Conservation (phyloP, 2,329 filamentous ascomycete species). For the Pestalotiopsis fici region DNA sequence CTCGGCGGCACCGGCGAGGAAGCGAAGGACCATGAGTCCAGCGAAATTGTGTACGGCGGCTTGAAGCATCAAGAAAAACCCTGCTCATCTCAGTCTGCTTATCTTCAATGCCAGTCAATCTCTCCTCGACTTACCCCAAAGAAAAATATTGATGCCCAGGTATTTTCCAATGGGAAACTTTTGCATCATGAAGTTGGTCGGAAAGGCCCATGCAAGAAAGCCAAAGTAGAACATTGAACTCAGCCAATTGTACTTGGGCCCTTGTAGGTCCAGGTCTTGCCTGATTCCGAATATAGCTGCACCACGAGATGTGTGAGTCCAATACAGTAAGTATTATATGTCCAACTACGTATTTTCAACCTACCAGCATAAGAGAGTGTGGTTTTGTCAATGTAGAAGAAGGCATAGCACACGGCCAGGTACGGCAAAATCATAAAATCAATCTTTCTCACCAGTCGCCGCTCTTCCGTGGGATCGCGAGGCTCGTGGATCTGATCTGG, state of each 20-base stretch:
- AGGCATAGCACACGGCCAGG: slow-evolving; percentile 53
- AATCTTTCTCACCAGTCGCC: slow-evolving; percentile 47
- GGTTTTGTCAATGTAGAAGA: slow-evolving; percentile 52
- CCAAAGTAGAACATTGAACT: slow-evolving; percentile 58
- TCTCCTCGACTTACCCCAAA: slow-evolving; percentile 30
- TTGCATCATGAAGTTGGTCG: slow-evolving; percentile 55
- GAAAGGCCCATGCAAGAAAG: slow-evolving; percentile 54
- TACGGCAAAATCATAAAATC: slow-evolving; percentile 62
- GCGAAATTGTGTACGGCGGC: slow-evolving; percentile 51
- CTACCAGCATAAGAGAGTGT: slow-evolving; percentile 53
- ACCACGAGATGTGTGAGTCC: neutral
- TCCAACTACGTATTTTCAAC: neutral
- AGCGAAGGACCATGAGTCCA: slow-evolving; percentile 50
- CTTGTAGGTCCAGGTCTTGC: slow-evolving; percentile 54
- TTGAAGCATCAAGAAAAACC: slow-evolving; percentile 51
- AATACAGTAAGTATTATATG: neutral
- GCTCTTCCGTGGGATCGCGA: slow-evolving; percentile 20
- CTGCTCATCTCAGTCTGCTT: slow-evolving; percentile 15
- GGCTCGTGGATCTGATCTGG: slow-evolving; percentile 24
- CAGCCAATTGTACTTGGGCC: slow-evolving; percentile 55
- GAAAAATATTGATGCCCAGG: slow-evolving; percentile 46
- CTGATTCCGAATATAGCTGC: slow-evolving; percentile 58
- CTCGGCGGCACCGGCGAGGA: slow-evolving; percentile 55
- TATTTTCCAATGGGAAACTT: slow-evolving; percentile 54
- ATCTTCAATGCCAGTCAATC: neutral